These are phyloP conservation scores for Dissoconium aciculare DNA, from an alignment of 2,329 filamentous ascomycete genomes.

Conservation along the genomic window DNA sequence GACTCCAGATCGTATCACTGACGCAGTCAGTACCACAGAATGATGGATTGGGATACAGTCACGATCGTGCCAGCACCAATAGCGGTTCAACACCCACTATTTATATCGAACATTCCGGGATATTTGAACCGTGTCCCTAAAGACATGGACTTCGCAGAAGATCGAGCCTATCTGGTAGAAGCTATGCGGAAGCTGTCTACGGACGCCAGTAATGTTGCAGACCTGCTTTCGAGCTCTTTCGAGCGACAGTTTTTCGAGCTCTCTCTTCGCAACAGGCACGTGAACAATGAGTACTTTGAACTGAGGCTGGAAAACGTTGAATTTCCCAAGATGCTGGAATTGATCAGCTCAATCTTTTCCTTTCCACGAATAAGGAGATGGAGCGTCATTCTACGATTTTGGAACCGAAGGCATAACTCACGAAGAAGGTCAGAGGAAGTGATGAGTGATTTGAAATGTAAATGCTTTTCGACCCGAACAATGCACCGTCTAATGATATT, in stretches of 20 bases:
- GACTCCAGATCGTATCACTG: constrained; percentile 1
- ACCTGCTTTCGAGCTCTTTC: constrained; percentile 2
- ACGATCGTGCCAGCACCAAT: constrained; percentile 4
- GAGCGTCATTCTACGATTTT: constrained; percentile 1
- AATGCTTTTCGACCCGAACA: too few species aligned
- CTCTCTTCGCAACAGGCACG: constrained; percentile 3
- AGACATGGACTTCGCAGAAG: constrained; percentile 5
- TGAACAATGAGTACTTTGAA: constrained; percentile 3
- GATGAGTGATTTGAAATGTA: too few species aligned
- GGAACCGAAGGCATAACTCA: too few species aligned
- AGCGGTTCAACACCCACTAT: constrained; percentile 6
- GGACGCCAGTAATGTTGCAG: constrained; percentile 1
- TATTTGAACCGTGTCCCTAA: constrained; percentile 3
- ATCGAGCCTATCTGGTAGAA: constrained; percentile 5
- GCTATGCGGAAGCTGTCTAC: constrained; percentile 2
- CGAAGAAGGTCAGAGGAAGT: too few species aligned
- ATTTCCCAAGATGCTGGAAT: not conserved
- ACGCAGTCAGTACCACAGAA: constrained; percentile 1
- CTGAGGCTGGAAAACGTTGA: not conserved
- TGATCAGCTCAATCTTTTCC: constrained; percentile 1
- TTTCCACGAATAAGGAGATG: constrained; percentile 2
- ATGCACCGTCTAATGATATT: too few species aligned
- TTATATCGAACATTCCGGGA: constrained; percentile 6
- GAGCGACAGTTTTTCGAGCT: constrained; percentile 3
- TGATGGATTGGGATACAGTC: constrained; percentile 6